Evolutionary conservation across 2,329 filamentous ascomycete genomes (phyloP), one percentile per base, ranked within the genome.

Genomic region (Elsinoe perseae): DNA sequence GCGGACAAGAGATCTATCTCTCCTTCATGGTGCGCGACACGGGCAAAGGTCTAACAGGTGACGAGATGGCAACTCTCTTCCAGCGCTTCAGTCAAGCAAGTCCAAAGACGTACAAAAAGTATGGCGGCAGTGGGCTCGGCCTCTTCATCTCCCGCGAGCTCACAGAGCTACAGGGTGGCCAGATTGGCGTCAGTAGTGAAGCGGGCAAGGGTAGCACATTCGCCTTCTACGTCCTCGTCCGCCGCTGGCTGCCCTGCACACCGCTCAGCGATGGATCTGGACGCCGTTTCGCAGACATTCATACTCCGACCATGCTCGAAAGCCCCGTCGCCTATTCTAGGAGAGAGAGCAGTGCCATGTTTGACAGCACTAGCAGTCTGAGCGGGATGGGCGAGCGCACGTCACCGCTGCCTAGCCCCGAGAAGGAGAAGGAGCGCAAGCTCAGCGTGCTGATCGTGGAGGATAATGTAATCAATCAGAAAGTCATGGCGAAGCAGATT

Each of bases 41-140:
- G 3, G 70, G 70, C 4, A 64, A 68, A n/a, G 70, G 70, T 1
- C 61, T 72, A 2, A 64, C 62, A 1, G 61, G 64, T 4, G 65
- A 68, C 1, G 69, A 72, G 46, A 67, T 62, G 18, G 57, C 62
- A 0, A 61, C 77, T 28, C 73, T 88, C 0, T 87, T 87, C 65
- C 79, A 85, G 61, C 77, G 83, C 30, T 87, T 87, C 64, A 80
- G 81, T 9, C 84, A 87, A 67, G 82, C 82, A 0, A 84, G 78
- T 20, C 80, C 82, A 1, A 79, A 77, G 57, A 86, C 82, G 0
- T 83, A 85, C 60, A 78, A 84, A 23, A 79, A 84, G 57, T 86
- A 87, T 61, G 84, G 84, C 18, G 84, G 84, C 0, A 84, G 81
- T 0, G 84, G 84, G 0, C 73, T 87, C 1, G 84, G 84, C 0